Evolutionary conservation across 2,329 filamentous ascomycete species (phyloP).

Genomic region (Cladophialophora carrionii): DNA sequence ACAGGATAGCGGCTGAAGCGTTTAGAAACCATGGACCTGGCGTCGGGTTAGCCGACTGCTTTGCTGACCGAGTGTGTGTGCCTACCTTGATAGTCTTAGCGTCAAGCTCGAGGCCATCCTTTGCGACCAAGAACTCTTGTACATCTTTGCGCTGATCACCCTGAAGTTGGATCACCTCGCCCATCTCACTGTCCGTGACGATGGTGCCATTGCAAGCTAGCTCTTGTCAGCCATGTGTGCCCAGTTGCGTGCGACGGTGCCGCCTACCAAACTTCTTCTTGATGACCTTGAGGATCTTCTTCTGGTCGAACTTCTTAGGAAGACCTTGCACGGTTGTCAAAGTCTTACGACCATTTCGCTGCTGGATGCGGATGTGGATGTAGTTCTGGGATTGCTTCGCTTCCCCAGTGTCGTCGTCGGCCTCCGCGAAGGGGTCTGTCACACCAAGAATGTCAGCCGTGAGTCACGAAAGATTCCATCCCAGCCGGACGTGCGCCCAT

Average conservation of each 20-base stretch:
- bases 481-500: background rate
- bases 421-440: conserved; percentile 99
- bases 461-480: conserved; percentile 10
- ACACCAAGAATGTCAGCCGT: conserved; percentile 23
- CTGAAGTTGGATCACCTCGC: conserved; percentile 99
- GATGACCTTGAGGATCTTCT: conserved; percentile 99
- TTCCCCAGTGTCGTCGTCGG: conserved; percentile 98
- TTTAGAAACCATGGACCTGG: conserved; percentile 58
- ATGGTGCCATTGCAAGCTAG: conserved; percentile 99
- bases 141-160: conserved; percentile 99
- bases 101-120: conserved; percentile 90
- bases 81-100: conserved; percentile 92
- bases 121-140: conserved; percentile 93
- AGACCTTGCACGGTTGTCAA: conserved; percentile 99
- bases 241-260: background rate
- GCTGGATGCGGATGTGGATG: conserved; percentile 99
- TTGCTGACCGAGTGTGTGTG: background rate
- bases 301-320: conserved; percentile 98
- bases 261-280: conserved; percentile 95
- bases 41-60: background rate
- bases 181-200: conserved; percentile 93
- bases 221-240: conserved; percentile 95
- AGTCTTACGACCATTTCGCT: conserved; percentile 99
- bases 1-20: conserved; percentile 47
- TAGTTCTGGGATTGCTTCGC: conserved; percentile 95